Base-by-base conservation (phyloP, 345 rosid genomes). In the Atalantia buxifolia region DNA sequence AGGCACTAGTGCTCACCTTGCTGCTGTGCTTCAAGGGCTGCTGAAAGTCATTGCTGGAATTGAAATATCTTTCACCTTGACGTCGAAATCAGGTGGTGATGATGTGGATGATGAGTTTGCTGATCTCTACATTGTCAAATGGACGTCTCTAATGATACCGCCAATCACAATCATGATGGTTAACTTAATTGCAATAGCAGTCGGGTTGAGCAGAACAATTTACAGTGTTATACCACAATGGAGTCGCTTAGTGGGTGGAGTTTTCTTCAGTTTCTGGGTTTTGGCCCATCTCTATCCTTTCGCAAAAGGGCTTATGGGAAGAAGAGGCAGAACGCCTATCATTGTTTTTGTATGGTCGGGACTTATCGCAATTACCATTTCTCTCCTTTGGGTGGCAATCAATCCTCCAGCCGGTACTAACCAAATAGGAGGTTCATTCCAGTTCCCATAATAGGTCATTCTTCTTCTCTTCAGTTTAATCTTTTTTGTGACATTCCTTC, bases 221-320 rank as follows among this genome's bases (percentile, higher is more conserved):
- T 95, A 95, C 88, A 92, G 97, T 33, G 86, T 79, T 22, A 80
- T 92, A 21, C 99, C 99, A 0, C 88, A 95, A 61, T 95, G 99
- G 99, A 95, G 98, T 81, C 84, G 87, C 18, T 68, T 95, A 67
- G 60, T 95, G 36, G 99, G 99, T 30, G 99, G 99, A 66, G 95
- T 95, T 70, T 95, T 95, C 92, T 95, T 95, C 82, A 95, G 99
- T 74, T 95, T 95, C 86, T 95, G 99, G 99, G 99, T 94, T 0
- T 87, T 95, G 91, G 97, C 97, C 75, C 99, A 95, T 88, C 90
- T 95, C n/a, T 95, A 95, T 71, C 99, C 99, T 6, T 95, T 95
- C 7, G 98, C 98, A 0, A 95, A 95, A 86, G 99, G 99, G 19
- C 89, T 95, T 0, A 95, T 93, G 99, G 99, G 99, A 80, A 88